These are phyloP conservation scores for Nicotiana undulata DNA, from an alignment of 257 asterid species.

Conservation along the genomic window DNA sequence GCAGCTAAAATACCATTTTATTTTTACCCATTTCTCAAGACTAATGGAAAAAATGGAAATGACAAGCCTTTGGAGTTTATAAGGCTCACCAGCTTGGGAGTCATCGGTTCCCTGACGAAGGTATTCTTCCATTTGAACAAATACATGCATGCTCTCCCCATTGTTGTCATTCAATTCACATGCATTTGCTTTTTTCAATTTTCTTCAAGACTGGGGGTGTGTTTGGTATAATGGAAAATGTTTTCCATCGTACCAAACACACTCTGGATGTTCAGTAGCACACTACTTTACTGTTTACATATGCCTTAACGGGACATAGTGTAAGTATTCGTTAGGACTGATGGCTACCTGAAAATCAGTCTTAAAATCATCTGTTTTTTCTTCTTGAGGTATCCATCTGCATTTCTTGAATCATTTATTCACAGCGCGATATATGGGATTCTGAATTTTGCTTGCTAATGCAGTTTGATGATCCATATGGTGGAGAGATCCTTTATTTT, in stretches of 20 bases:
- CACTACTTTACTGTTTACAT: neutral
- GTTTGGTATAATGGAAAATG: no score
- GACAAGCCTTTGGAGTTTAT: neutral
- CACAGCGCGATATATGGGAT: neutral
- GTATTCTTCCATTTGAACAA: neutral
- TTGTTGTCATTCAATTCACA: neutral
- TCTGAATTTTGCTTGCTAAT: neutral
- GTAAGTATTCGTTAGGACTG: neutral
- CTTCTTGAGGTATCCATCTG: neutral
- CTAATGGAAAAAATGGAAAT: neutral
- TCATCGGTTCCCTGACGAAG: slow-evolving; percentile 9
- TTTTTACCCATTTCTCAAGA: slow-evolving; percentile 6
- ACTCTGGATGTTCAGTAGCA: neutral
- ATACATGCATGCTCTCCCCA: neutral
- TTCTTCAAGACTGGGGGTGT: neutral
- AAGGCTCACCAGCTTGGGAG: slow-evolving; percentile 9
- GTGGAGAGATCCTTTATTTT: neutral
- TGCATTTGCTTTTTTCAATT: neutral
- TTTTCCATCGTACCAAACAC: no score
- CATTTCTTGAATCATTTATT: neutral
- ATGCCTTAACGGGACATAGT: neutral
- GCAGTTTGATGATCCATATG: slow-evolving; percentile 12
- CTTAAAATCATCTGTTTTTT: no score
- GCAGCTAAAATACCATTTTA: slow-evolving; percentile 14
- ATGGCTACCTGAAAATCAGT: no score